A percentile compares a stretch with the other conserved stretches of the same genome.
phyloP scores from a whole-genome alignment of 1,284 basidiomycete species.

The Wallemia mellicola region DNA sequence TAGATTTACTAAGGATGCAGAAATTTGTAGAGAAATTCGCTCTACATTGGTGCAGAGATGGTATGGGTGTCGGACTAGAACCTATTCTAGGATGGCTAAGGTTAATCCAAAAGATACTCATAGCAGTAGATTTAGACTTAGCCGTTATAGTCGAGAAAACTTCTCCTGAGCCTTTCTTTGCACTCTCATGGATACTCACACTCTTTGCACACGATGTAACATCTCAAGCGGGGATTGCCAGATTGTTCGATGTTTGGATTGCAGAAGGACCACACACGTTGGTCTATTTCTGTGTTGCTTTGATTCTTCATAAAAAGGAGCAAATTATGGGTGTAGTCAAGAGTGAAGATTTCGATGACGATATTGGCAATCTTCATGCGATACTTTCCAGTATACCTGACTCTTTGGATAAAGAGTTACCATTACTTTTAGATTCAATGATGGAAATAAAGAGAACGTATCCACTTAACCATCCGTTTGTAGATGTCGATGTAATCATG shows the following conservation, averaged over 20 bases:
- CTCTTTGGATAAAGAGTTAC: background rate
- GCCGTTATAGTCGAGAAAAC: background rate
- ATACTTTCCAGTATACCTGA: background rate
- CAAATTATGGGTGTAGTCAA: background rate
- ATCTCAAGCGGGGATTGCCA: background rate
- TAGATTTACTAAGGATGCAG: background rate
- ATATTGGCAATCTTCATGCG: background rate
- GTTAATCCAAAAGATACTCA: background rate
- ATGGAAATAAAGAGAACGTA: background rate
- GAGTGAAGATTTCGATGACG: background rate
- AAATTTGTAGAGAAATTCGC: background rate
- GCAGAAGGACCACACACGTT: background rate
- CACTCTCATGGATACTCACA: background rate
- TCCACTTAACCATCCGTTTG: background rate
- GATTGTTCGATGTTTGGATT: background rate
- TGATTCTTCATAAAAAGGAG: background rate
- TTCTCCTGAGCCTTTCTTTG: background rate
- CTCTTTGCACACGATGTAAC: background rate
- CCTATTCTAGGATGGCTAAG: background rate
- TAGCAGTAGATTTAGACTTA: background rate
- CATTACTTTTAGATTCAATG: background rate
- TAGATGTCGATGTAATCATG: background rate
- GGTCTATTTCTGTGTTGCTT: background rate
- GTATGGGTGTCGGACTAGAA: background rate
- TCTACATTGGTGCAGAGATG: background rate